Percentiles rank a stretch among this genome's conserved stretches.
phyloP scores from a whole-genome alignment of 805 yeast genomes.

The Yarrowia sp. region DNA sequence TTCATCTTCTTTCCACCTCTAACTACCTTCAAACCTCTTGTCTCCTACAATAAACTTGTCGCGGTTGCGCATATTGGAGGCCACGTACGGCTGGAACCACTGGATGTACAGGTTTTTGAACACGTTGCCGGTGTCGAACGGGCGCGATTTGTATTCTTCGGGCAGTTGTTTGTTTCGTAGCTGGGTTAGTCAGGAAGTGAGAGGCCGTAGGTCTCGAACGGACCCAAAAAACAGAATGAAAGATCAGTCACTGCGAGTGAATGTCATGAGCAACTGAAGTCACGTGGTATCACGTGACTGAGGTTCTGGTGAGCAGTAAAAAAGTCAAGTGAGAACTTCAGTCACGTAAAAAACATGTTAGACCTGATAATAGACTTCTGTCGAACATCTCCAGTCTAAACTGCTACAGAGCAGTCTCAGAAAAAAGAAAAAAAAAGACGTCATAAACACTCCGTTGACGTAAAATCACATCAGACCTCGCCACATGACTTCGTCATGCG shows the following conservation, averaged over 20 bases:
- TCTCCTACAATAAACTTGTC: neutral
- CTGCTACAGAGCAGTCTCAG: no score
- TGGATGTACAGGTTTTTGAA: conserved; percentile 36
- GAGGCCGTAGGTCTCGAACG: neutral
- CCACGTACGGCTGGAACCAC: conserved; percentile 8
- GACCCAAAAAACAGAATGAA: neutral
- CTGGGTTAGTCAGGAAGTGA: conserved; percentile 27
- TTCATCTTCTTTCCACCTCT: neutral
- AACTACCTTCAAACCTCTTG: neutral
- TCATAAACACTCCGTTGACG: no score
- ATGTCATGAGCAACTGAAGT: no score
- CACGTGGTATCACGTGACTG: neutral
- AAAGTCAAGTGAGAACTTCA: no score
- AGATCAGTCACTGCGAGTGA: no score
- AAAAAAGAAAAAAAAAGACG: no score
- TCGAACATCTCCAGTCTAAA: no score
- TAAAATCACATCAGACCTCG: no score
- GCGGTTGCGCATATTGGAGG: neutral
- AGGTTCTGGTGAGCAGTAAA: no score
- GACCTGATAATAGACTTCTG: no score
- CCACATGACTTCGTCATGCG: neutral
- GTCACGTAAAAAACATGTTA: no score
- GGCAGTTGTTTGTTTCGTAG: conserved; percentile 19
- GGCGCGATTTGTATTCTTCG: conserved; percentile 30
- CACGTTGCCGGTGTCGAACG: conserved; percentile 41